phyloP scores from a whole-genome alignment of 805 yeast genomes.

The Pichia membranifaciens region DNA sequence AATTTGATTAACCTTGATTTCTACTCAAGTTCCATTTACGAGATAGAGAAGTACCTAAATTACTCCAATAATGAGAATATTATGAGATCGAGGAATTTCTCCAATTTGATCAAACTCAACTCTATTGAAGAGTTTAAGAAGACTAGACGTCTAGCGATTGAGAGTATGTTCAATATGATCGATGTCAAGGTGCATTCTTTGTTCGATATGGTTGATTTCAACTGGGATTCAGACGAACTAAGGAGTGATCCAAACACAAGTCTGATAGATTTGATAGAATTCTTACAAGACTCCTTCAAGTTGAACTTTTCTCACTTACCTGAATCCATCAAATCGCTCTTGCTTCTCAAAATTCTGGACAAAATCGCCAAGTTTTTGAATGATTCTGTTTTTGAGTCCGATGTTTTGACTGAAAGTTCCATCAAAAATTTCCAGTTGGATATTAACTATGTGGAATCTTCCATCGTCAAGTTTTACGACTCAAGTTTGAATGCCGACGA shows the following conservation, averaged over 20 bases:
- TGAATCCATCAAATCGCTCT: conserved; percentile 62
- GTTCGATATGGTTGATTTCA: conserved; percentile 78
- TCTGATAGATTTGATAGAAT: conserved; percentile 78
- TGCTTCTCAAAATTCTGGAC: conserved; percentile 85
- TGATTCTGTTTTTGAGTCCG: conserved; percentile 47
- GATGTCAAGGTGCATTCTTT: conserved; percentile 75
- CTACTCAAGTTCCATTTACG: conserved; percentile 68
- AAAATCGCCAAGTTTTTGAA: conserved; percentile 69
- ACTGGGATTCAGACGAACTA: conserved; percentile 58
- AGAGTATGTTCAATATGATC: conserved; percentile 73
- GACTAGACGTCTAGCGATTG: conserved; percentile 63
- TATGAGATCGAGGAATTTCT: conserved; percentile 27
- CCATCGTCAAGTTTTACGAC: conserved; percentile 35
- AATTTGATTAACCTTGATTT: conserved; percentile 83
- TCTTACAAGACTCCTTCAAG: conserved; percentile 76
- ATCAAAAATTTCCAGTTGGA: conserved; percentile 73
- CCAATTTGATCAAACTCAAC: conserved; percentile 30
- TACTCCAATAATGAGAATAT: conserved; percentile 31
- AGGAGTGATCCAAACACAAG: conserved; percentile 64
- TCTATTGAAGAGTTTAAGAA: conserved; percentile 44
- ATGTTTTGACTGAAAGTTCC: conserved; percentile 56
- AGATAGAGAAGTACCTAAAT: conserved; percentile 46
- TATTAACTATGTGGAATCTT: conserved; percentile 64
- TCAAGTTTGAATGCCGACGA: background rate
- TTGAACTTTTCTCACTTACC: conserved; percentile 83